A percentile compares a stretch with the other conserved stretches of the same genome.
These are phyloP conservation scores for Ophiostoma pallidulum DNA, from an alignment of 2,329 filamentous ascomycete genomes.

Conservation along the genomic window DNA sequence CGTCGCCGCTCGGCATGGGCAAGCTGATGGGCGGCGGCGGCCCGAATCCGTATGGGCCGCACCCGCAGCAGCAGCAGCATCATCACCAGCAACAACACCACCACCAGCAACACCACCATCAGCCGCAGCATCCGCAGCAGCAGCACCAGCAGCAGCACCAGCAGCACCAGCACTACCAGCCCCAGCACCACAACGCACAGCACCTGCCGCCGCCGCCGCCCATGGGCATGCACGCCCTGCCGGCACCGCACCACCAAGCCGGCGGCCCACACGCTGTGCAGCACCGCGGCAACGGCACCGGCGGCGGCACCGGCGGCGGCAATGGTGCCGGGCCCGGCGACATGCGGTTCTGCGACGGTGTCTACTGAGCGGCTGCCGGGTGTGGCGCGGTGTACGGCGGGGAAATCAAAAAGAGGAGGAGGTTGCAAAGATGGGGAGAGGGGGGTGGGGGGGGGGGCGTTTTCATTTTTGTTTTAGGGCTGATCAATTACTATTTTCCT, in stretches of 20 bases:
- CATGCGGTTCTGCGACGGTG: slow-evolving; percentile 2
- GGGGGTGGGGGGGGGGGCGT: too few species aligned
- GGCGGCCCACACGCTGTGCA: too few species aligned
- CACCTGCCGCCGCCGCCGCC: neutral
- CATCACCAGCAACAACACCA: neutral
- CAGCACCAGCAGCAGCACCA: slow-evolving; percentile 8
- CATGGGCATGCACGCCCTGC: neutral
- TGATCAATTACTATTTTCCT: too few species aligned
- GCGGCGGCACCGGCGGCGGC: neutral
- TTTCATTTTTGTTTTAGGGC: too few species aligned
- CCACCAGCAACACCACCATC: neutral
- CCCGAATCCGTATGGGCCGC: neutral
- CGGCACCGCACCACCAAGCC: neutral
- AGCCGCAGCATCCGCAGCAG: slow-evolving; percentile 9
- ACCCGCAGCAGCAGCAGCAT: neutral
- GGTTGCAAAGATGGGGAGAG: neutral
- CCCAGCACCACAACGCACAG: slow-evolving; percentile 12
- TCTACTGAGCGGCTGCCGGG: neutral
- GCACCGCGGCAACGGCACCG: neutral
- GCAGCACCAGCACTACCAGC: slow-evolving; percentile 7
- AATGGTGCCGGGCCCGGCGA: neutral
- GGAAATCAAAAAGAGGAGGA: too few species aligned
- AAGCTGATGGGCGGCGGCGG: neutral
- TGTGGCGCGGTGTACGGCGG: too few species aligned
- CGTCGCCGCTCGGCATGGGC: too few species aligned